These are phyloP conservation scores for Saccharata proteae DNA, from an alignment of 2,329 filamentous ascomycete species.

Conservation along the genomic window DNA sequence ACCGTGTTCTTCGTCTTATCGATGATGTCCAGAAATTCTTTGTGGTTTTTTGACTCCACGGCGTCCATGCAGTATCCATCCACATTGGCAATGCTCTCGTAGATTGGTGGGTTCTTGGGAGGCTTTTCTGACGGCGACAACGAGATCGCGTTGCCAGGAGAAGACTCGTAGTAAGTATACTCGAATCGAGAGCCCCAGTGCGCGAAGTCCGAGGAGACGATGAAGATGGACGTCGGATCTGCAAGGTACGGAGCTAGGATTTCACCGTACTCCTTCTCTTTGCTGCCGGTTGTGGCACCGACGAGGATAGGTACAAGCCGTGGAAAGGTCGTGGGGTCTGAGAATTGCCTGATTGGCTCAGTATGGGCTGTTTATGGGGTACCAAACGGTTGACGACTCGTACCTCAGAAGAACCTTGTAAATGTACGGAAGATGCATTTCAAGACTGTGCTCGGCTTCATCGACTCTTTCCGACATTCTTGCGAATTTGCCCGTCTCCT, in stretches of 20 bases:
- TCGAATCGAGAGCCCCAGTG: slow-evolving; percentile 83
- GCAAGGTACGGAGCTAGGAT: slow-evolving; percentile 67
- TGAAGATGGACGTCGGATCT: slow-evolving; percentile 66
- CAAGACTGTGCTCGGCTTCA: slow-evolving; percentile 78
- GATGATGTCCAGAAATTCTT: slow-evolving; percentile 57
- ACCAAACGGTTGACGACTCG: slow-evolving; percentile 2
- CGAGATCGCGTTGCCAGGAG: slow-evolving; percentile 25
- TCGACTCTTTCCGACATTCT: slow-evolving; percentile 57
- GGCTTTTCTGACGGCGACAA: slow-evolving; percentile 15
- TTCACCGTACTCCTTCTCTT: slow-evolving; percentile 57
- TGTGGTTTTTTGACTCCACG: slow-evolving; percentile 64
- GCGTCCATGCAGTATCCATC: slow-evolving; percentile 77
- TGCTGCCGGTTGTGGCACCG: slow-evolving; percentile 54
- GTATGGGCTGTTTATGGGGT: neutral
- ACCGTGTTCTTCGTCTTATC: slow-evolving; percentile 74
- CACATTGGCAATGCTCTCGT: slow-evolving; percentile 71
- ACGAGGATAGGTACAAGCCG: slow-evolving; percentile 76
- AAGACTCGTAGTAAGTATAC: slow-evolving; percentile 66
- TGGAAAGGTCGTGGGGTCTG: slow-evolving; percentile 46
- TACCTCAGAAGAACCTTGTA: slow-evolving; percentile 58
- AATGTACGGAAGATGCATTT: slow-evolving; percentile 94
- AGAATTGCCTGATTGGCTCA: slow-evolving; percentile 17
- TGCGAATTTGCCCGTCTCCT: slow-evolving; percentile 44
- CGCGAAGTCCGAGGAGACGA: slow-evolving; percentile 92
- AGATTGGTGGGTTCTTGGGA: slow-evolving; percentile 46